phyloP scores from a whole-genome alignment of 768 basidiomycete species.

The Suillus sp. region DNA sequence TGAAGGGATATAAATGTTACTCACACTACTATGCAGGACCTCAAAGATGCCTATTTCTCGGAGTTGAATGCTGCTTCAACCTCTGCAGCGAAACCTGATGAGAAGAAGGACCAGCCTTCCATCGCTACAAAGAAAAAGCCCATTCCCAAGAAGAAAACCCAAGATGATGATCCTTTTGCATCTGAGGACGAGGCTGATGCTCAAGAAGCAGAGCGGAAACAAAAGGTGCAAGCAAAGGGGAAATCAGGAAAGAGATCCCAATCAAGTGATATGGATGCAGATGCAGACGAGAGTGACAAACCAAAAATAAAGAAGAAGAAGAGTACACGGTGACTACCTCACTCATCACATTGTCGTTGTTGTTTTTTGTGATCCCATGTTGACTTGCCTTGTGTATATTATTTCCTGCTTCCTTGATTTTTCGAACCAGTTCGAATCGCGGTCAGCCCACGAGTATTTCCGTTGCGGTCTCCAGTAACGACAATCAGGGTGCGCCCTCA shows the following conservation, averaged over 20 bases:
- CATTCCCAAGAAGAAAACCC: slow-evolving; percentile 48
- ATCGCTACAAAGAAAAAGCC: slow-evolving; percentile 39
- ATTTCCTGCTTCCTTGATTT: slow-evolving; percentile 1
- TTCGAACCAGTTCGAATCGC: slow-evolving; percentile 2
- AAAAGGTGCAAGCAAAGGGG: not conserved
- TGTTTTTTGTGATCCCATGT: not conserved
- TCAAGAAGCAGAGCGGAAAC: slow-evolving; percentile 5
- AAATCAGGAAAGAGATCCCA: slow-evolving; percentile 1
- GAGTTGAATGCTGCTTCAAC: slow-evolving; percentile 38
- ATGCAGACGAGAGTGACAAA: not conserved
- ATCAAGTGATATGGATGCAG: not conserved
- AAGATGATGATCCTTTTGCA: slow-evolving; percentile 56
- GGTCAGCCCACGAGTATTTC: slow-evolving; percentile 6
- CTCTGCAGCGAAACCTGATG: slow-evolving; percentile 23
- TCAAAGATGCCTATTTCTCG: slow-evolving; percentile 65
- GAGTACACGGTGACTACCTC: not conserved
- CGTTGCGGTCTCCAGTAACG: not conserved
- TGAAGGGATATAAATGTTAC: not conserved
- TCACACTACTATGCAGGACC: slow-evolving; percentile 40
- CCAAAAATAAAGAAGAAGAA: slow-evolving; percentile 1
- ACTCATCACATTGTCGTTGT: not conserved
- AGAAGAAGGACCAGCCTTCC: slow-evolving; percentile 24
- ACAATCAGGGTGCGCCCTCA: slow-evolving; percentile 8
- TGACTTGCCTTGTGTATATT: slow-evolving; percentile 2
- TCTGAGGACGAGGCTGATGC: slow-evolving; percentile 46